Percentiles rank a stretch among this genome's conserved stretches.
Evolutionary conservation across 2,329 filamentous ascomycete genomes (phyloP).

Genomic region (Penicillium psychrosexuale): DNA sequence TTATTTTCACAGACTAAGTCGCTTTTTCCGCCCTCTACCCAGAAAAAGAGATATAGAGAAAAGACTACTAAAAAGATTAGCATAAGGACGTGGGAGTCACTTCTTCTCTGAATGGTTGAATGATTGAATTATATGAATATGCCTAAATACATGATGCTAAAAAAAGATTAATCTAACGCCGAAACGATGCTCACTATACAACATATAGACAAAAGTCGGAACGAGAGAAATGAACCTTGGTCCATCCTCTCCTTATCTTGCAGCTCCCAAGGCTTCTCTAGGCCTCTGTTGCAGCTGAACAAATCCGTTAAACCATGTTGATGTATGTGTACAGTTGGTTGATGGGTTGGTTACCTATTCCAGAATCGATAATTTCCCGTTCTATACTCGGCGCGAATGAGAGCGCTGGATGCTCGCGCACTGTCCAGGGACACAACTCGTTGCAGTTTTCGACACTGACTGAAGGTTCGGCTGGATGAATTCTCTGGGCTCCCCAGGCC

Average conservation of each 20-base stretch:
- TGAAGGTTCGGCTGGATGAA: slow-evolving; percentile 36
- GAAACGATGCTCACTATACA: not conserved
- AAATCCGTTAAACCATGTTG: slow-evolving; percentile 28
- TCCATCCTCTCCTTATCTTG: slow-evolving; percentile 48
- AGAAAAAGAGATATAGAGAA: too few species aligned
- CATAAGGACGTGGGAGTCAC: not conserved
- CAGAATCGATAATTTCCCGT: slow-evolving; percentile 35
- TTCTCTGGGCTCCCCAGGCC: slow-evolving; percentile 36
- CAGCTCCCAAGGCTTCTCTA: slow-evolving; percentile 17
- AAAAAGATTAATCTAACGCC: not conserved
- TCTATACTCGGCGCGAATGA: slow-evolving; percentile 32
- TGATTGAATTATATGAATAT: not conserved
- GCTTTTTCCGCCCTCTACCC: too few species aligned
- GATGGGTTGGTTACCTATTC: slow-evolving; percentile 32
- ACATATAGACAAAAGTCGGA: slow-evolving; percentile 1
- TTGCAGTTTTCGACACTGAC: slow-evolving; percentile 38
- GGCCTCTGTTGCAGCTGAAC: slow-evolving; percentile 10
- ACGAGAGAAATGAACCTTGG: not conserved
- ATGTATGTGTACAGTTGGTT: slow-evolving; percentile 38
- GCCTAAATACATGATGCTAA: not conserved
- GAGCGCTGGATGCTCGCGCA: slow-evolving; percentile 38
- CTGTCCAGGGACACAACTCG: slow-evolving; percentile 41
- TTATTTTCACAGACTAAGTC: too few species aligned
- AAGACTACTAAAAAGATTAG: not conserved
- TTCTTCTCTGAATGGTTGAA: not conserved